Conservation (phyloP, 1,284 basidiomycete species). For the Irpex lacteus region DNA sequence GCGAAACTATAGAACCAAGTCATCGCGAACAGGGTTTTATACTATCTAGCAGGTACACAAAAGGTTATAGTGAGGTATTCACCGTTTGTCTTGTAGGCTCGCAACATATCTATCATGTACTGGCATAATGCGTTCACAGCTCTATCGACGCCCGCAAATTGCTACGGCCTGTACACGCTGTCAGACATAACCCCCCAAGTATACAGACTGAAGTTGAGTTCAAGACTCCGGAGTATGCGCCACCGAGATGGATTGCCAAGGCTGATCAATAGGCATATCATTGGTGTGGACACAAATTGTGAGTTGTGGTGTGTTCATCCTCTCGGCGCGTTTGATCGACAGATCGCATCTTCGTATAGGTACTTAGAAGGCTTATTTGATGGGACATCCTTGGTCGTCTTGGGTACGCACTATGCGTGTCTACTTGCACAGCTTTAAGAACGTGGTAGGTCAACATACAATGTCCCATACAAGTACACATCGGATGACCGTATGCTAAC, state of each 20-base stretch:
- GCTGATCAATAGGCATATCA: not conserved
- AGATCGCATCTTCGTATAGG: not conserved
- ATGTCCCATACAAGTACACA: not conserved
- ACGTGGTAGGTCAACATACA: not conserved
- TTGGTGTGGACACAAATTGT: not conserved
- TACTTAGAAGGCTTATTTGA: not conserved
- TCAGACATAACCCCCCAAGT: not conserved
- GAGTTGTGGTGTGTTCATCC: not conserved
- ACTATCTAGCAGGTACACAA: not conserved
- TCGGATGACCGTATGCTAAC: not conserved
- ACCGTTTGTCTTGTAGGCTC: not conserved
- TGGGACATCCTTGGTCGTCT: not conserved
- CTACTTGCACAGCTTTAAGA: not conserved
- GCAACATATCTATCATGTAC: not conserved
- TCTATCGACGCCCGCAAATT: not conserved
- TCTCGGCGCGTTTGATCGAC: not conserved
- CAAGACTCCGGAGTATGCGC: not conserved
- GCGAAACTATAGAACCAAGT: not conserved
- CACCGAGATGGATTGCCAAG: not conserved
- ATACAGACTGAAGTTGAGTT: not conserved
- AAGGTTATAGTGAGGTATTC: not conserved
- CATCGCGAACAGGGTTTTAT: not conserved
- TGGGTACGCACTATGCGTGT: not conserved
- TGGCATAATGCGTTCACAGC: not conserved
- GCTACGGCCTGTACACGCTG: not conserved